Base-by-base conservation (phyloP, 805 yeast species). In the Starmerella ratchasimensis region DNA sequence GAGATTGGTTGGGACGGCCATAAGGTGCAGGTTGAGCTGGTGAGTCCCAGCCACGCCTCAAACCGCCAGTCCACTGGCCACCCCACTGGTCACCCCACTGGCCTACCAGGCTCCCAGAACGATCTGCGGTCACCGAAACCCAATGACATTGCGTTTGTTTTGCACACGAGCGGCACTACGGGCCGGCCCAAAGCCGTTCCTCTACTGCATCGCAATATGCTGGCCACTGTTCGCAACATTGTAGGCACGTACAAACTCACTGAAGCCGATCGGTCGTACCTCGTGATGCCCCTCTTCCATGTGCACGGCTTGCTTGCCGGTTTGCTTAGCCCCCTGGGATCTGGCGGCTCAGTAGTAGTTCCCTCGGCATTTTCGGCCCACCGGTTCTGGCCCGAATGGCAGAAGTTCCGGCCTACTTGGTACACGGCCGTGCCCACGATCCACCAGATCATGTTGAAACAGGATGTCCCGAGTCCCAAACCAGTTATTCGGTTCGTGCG, bases 111-210 rank as follows among this genome's bases (percentile, higher is more conserved):
- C 39, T 28, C 25, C 40, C 37, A 14, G 31, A 31, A n/a, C 23
- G 11, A 5, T 13, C n/a, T 29, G 23, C 6, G 23, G 13, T 5
- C 35, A 14, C 54, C 74, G 2, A 44, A 54, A 13, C 67, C 72
- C 1, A 57, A 64, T 32, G 77, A 74, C 41, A 64, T 72, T 26
- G 82, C 82, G 3, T 57, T 77, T 54, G 72, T 77, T 19, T 58
- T 77, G 33, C 83, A 77, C 56, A 77, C 86, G 7, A 70, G 78
- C 33, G 86, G 86, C 22, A 77, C 84, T 7, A 77, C 84, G 2
- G 82, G 83, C 2, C 66, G 75, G 36, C 84, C 84, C 35, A 77
- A 77, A 55, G 77, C 80, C 7, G 84, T 77, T 2, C 83, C 84
- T 5, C 56, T 77, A 51, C 65, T 80, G 26, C 84, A 77, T 53